phyloP scores from a whole-genome alignment of 208 protist species.

The Wallacemonas sp. region DNA sequence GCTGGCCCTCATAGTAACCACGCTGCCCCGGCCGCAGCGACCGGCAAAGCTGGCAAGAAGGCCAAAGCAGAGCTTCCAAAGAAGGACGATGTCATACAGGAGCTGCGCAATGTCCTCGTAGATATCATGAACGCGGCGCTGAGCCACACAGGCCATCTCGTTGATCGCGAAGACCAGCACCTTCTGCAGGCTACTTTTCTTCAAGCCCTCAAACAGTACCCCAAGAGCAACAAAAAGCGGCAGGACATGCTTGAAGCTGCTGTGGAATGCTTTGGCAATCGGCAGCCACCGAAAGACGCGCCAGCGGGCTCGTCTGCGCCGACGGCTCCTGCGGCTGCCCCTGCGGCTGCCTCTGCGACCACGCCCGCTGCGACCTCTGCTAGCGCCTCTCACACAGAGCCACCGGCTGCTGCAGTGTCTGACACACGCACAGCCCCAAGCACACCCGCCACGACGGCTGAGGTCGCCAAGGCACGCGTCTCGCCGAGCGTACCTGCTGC shows the following conservation, averaged over 20 bases:
- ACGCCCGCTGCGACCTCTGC: not conserved
- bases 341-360: slow-evolving; percentile 1
- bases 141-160: slow-evolving; percentile 84
- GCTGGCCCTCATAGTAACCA: slow-evolving; percentile 16
- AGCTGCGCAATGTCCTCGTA: slow-evolving; percentile 77
- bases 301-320: slow-evolving; percentile 19
- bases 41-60: slow-evolving; percentile 41
- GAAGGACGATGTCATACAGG: slow-evolving; percentile 67
- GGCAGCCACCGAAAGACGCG: slow-evolving; percentile 42
- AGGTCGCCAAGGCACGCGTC: not conserved
- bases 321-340: slow-evolving; percentile 21
- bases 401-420: not conserved
- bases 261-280: slow-evolving; percentile 70
- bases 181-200: slow-evolving; percentile 79
- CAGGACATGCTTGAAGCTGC: slow-evolving; percentile 86
- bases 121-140: slow-evolving; percentile 89
- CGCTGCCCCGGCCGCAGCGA: not conserved
- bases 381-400: slow-evolving; percentile 10
- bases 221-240: slow-evolving; percentile 76
- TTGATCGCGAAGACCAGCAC: slow-evolving; percentile 87
- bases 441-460: slow-evolving; percentile 12
- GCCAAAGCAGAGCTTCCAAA: slow-evolving; percentile 24
- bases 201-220: slow-evolving; percentile 64
- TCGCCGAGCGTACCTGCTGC: slow-evolving; percentile 1
- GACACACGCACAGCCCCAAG: slow-evolving; percentile 11